phyloP scores from a whole-genome alignment of 495 filamentous ascomycete genomes.

The Aspergillus bridgeri region DNA sequence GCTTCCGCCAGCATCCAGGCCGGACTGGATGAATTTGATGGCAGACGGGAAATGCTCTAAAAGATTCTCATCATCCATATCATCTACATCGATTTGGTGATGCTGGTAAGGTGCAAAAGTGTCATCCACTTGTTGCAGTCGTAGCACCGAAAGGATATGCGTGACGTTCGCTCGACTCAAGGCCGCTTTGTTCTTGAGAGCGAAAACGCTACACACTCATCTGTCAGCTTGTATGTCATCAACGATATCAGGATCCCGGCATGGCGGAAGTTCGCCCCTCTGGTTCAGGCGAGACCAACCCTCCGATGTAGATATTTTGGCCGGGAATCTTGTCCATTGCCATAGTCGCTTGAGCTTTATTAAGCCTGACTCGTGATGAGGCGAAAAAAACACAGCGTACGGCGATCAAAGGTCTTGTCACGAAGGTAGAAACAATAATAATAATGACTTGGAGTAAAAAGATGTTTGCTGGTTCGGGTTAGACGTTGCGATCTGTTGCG shows the following conservation, averaged over 20 bases:
- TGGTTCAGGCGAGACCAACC: slow-evolving; percentile 53
- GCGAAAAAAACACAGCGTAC: background rate
- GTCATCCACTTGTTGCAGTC: slow-evolving; percentile 50
- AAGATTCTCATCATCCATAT: slow-evolving; percentile 82
- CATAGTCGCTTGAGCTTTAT: slow-evolving; percentile 21
- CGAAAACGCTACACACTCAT: slow-evolving; percentile 61
- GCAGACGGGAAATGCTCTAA: slow-evolving; percentile 72
- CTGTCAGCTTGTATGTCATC: slow-evolving; percentile 7
- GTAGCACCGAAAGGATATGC: slow-evolving; percentile 82
- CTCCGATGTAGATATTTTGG: slow-evolving; percentile 77
- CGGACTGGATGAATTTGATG: slow-evolving; percentile 78
- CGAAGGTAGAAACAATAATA: background rate
- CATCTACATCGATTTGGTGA: slow-evolving; percentile 77
- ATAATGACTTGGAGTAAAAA: background rate
- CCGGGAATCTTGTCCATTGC: slow-evolving; percentile 58
- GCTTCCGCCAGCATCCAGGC: slow-evolving; percentile 60
- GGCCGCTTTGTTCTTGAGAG: slow-evolving; percentile 62
- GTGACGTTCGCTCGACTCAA: slow-evolving; percentile 74
- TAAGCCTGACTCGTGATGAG: background rate
- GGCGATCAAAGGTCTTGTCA: background rate
- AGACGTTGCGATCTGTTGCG: background rate
- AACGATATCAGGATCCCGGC: too few species aligned
- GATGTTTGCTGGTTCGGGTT: background rate
- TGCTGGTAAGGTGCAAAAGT: slow-evolving; percentile 54
- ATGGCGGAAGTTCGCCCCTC: background rate